Conservation (phyloP, 2,329 filamentous ascomycete genomes). For the Myriangium duriaei region DNA sequence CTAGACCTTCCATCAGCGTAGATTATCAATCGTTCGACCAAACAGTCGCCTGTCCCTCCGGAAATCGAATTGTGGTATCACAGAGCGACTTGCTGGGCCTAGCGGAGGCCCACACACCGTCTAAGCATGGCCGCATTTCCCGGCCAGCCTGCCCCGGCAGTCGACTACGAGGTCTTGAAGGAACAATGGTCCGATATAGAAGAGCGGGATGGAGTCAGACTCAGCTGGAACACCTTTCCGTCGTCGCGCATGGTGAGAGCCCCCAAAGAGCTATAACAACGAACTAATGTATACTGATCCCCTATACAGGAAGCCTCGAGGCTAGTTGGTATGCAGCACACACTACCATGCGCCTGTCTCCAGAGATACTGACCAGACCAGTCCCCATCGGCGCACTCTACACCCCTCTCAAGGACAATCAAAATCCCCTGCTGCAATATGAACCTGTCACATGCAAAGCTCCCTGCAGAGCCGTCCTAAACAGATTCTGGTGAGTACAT, state of each 20-base stretch:
- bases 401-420: conserved; percentile 91
- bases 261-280: no score
- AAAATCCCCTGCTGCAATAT: conserved; percentile 81
- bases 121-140: conserved; percentile 12
- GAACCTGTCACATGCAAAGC: conserved; percentile 95
- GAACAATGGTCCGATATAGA: conserved; percentile 95
- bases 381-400: conserved; percentile 94
- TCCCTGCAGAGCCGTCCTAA: conserved; percentile 88
- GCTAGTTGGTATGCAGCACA: conserved; percentile 45
- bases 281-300: conserved; percentile 7
- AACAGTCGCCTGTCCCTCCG: no score
- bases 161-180: conserved; percentile 90
- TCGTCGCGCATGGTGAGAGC: conserved; percentile 74
- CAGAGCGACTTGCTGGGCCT: no score
- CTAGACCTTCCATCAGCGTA: no score
- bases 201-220: conserved; percentile 85
- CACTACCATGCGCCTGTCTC: neutral
- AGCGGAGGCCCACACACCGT: no score
- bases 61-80: no score
- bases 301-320: conserved; percentile 72
- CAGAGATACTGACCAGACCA: conserved; percentile 11
- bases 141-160: conserved; percentile 29
- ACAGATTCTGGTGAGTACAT: conserved; percentile 74
- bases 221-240: conserved; percentile 98
- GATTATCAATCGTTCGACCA: no score